Base-by-base conservation (phyloP, 371 early-diverging fungal genomes). In the Basidiobolus heterosporus region DNA sequence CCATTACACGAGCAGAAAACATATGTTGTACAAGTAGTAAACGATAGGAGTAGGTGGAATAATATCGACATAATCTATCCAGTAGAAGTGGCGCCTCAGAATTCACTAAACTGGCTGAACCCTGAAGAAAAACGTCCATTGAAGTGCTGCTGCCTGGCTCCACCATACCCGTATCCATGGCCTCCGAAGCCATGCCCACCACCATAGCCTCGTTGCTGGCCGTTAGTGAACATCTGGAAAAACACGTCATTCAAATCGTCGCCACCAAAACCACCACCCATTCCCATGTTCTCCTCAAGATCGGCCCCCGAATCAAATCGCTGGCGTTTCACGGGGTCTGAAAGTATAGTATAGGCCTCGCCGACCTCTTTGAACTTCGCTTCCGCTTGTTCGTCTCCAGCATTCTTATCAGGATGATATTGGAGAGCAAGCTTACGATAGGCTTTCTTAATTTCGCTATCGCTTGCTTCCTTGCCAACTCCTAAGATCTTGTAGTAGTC, bases 221-320 rank as follows among this genome's bases (percentile, higher is more conserved):
- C n/a, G n/a, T n/a, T n/a, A n/a, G 30, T 9, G 30, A 30, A 30
- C 30, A 30, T 30, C 65, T 91, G 90, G 6, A 82, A 72, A 60
- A 92, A 91, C 46, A 93, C 86, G 64, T 91, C 91, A 59, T 89
- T 89, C 1, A 94, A 90, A 56, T 93, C 84, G 52, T 85, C 88
- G 9, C 30, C 30, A 30, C 5, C 30, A 30, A 30, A 30, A 5
- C 30, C 30, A n/a, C 66, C 72, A 22, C 72, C 74, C 5, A 70
- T 68, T 20, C 64, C 68, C 46, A 61, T 64, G 30, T 70, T 61
- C 19, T 78, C 72, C 55, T 90, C 82, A 47, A 95, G 61, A 50
- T 92, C 93, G 62, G 89, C 92, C 21, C 95, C 95, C 39, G 74
- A 74, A 65, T 98, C 97, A 62, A 95, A 97, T 37, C 84, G 73